Base-by-base conservation (phyloP, 306 rosid genomes). In the Ammopiptanthus mongolicus region DNA sequence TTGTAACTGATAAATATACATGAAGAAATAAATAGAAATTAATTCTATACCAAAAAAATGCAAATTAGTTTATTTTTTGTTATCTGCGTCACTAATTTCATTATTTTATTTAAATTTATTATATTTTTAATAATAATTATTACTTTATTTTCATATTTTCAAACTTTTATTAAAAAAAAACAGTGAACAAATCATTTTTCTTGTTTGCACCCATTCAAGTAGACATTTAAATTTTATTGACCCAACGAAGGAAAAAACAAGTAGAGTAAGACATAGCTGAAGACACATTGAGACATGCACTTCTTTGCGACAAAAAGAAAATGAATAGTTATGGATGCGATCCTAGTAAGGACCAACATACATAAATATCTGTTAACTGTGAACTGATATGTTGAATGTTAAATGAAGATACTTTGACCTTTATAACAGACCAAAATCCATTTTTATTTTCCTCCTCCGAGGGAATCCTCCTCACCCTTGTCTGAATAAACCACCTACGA, bases 391-490 rank as follows among this genome's bases (percentile, higher is more conserved):
- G 51, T 19, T n/a, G 4, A 4, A 48, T 75, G 52, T 60, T 19
- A 21, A 21, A 59, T 53, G 60, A 14, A 29, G 50, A 71, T 71
- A 6, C 33, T 65, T 46, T 69, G 55, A 23, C 46, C 28, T 47
- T 52, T 44, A 4, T 57, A 66, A 73, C 25, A 53, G n/a, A 72
- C 13, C 71, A 73, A 77, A 75, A 17, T 72, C 53, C 63, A 41
- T 72, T 36, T 76, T 59, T 22, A 72, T 72, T 65, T 36, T 4
- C 31, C 1, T 22, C 5, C 29, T 67, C 85, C 92, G 78, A 55
- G 15, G 15, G 83, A 74, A 25, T 56, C 42, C 86, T 88, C 86
- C 29, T 17, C 8, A 79, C 87, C 88, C 15, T 73, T 78, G 76
- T 78, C 66, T 22, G 9, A 58, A 71, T 3, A 56, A 58, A 29